Evolutionary conservation across 2,329 filamentous ascomycete genomes (phyloP), one percentile per base, ranked within the genome.

Genomic region (Verticillium isaacii): DNA sequence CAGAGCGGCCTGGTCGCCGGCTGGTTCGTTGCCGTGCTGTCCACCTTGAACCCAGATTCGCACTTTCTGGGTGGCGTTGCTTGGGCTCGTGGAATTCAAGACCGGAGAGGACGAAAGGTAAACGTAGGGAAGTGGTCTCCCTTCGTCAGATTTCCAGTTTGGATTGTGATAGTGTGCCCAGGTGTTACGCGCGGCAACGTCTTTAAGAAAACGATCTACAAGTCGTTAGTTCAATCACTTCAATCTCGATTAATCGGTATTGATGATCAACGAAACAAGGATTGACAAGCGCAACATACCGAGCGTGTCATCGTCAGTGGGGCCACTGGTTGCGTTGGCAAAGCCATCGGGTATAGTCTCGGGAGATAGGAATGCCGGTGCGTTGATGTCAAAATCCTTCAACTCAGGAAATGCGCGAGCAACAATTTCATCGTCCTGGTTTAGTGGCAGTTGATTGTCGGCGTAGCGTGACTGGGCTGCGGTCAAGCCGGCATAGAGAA

Each of bases 1-100:
- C 1, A 72, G 61, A 0, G 72, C 62, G 0, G 72, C 68, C 32
- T 74, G 68, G 32, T 74, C 72, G 3, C 72, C 72, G 0, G 68
- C 72, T 0, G 72, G 72, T 17, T 74, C 72, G 5, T 74, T 74
- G 25, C 72, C 72, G 9, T 74, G 72, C 0, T 72, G 71, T 2
- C 66, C 69, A n/a, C 68, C 72, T 32, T 74, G 71, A 2, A 74
- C 55, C 64, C 67, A 74, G 12, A 74, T 65, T 9, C 71, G 67
- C 6, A 74, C 61, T 63, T 73, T 74, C 19, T 60, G 45, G 32
- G 52, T 32, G 57, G 67, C 64, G 34, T 36, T 11, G 34, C 6
- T 14, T 14, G 9, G 34, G 34, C 34, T 14, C 14, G 34, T 36
- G 34, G 3, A 9, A 25, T 54, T 19, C 6, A 45, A 25, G 1